phyloP scores from a whole-genome alignment of 331 rosid genomes.

The Arachis monticola region DNA sequence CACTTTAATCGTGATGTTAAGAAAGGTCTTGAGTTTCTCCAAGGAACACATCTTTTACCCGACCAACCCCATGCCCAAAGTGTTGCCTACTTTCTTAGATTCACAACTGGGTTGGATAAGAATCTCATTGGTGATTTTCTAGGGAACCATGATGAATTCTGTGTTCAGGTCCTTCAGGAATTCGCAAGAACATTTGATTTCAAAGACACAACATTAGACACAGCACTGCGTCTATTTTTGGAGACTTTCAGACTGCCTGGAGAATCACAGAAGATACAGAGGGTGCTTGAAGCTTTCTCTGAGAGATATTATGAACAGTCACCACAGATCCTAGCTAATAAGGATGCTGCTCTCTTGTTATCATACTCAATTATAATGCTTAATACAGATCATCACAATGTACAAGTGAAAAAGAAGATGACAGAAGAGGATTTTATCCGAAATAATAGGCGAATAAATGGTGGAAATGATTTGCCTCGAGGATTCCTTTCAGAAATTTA shows the following conservation, averaged over 20 bases:
- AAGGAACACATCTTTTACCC: slow-evolving; percentile 92
- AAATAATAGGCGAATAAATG: slow-evolving; percentile 88
- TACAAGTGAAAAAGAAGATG: slow-evolving; percentile 91
- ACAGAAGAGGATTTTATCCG: slow-evolving; percentile 92
- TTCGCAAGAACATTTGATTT: slow-evolving; percentile 98
- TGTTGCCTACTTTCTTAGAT: slow-evolving; percentile 92
- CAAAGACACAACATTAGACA: slow-evolving; percentile 86
- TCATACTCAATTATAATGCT: slow-evolving; percentile 87
- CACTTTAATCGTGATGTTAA: slow-evolving; percentile 92
- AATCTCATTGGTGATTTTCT: slow-evolving; percentile 95
- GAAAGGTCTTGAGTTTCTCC: slow-evolving; percentile 97
- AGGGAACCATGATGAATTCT: slow-evolving; percentile 96
- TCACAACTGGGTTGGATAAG: slow-evolving; percentile 90
- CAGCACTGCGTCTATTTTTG: slow-evolving; percentile 88
- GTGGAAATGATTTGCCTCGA: slow-evolving; percentile 90
- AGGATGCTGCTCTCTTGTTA: slow-evolving; percentile 87
- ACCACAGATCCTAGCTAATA: slow-evolving; percentile 78
- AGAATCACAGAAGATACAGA: slow-evolving; percentile 98
- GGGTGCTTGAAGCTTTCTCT: slow-evolving; percentile 98
- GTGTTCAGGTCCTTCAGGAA: slow-evolving; percentile 95
- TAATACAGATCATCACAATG: slow-evolving; percentile 86
- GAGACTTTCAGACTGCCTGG: slow-evolving; percentile 96
- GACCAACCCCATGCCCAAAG: slow-evolving; percentile 94
- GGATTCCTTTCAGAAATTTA: slow-evolving; percentile 76
- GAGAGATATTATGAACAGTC: slow-evolving; percentile 97